Conservation (phyloP, 768 basidiomycete species). For the Russula sp. region DNA sequence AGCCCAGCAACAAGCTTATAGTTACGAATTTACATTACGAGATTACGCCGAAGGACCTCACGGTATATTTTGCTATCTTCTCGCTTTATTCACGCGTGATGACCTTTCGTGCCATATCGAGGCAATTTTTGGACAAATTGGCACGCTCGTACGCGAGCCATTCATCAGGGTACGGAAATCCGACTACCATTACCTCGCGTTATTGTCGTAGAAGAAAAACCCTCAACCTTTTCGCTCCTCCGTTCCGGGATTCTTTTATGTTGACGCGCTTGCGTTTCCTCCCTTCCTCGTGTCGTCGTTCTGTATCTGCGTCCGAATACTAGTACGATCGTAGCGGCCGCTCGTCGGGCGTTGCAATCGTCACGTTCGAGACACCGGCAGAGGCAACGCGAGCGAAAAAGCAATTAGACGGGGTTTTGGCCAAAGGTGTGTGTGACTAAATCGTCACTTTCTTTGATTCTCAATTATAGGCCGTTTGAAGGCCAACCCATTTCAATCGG, state of each 20-base stretch:
- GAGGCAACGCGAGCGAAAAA: constrained; percentile 83
- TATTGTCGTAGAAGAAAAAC: constrained; percentile 53
- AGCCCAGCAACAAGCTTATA: constrained; percentile 41
- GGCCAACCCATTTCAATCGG: constrained; percentile 74
- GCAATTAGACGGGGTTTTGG: constrained; percentile 79
- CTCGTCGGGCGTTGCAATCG: constrained; percentile 74
- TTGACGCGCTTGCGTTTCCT: constrained; percentile 21
- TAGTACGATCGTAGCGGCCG: constrained; percentile 97
- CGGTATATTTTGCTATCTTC: constrained; percentile 44
- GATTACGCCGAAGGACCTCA: constrained; percentile 81
- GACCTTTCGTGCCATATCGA: constrained; percentile 28
- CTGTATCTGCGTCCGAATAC: constrained; percentile 37
- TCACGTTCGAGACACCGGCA: constrained; percentile 69
- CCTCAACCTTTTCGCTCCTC: constrained; percentile 36
- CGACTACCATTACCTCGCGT: constrained; percentile 42
- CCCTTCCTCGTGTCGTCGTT: constrained; percentile 21
- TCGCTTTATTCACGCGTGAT: neutral
- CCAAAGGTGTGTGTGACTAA: constrained; percentile 65
- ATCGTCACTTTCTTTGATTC: constrained; percentile 7
- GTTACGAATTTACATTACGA: constrained; percentile 92
- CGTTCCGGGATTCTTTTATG: constrained; percentile 26
- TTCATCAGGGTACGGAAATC: constrained; percentile 83
- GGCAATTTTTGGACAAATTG: constrained; percentile 89
- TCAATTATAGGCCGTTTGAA: constrained; percentile 29
- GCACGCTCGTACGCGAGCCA: constrained; percentile 89